Base-by-base conservation (phyloP, 805 yeast species). In the Candida multigemmis region DNA sequence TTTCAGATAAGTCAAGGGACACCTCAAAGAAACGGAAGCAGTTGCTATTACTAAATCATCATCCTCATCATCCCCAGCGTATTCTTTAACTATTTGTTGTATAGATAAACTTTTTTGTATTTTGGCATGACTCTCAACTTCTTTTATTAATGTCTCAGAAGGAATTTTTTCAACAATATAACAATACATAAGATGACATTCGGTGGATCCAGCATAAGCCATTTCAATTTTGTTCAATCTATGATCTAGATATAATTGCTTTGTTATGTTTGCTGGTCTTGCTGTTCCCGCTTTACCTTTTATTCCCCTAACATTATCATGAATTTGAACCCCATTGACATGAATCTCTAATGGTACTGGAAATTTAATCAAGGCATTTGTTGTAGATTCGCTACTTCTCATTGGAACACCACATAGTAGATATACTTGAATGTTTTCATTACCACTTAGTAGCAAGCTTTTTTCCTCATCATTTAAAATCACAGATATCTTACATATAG, bases 251-350 rank as follows among this genome's bases (percentile, higher is more conserved):
- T 24, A 30, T 5, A 53, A 12, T 22, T 58, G 56, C 3, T 61
- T 60, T 0, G 94, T 80, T 22, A 89, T 38, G 47, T 87, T 81
- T 0, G 84, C 86, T 0, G 96, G 96, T 34, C 72, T 68, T 1
- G 86, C 78, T 0, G 95, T 77, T 0, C 94, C 95, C 0, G 70
- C 68, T 32, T 67, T 71, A 24, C 78, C 79, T 43, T 84, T 84
- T 16, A 86, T 55, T 1, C 96, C 96, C 30, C 76, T 71, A 2
- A 76, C 69, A 33, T 72, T 72, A 19, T 65, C 75, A 21, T 65
- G 65, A 2, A 78, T 44, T 10, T 47, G 51, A 4, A 2, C 37
- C 34, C 62, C 65, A 44, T 89, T 84, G 21, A 81, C 62, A 21
- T 61, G 63, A 3, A 87, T 56, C 42, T 81, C 93, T 24, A 77